Conservation (phyloP, 495 filamentous ascomycete species). For the Xylaria longipes region DNA sequence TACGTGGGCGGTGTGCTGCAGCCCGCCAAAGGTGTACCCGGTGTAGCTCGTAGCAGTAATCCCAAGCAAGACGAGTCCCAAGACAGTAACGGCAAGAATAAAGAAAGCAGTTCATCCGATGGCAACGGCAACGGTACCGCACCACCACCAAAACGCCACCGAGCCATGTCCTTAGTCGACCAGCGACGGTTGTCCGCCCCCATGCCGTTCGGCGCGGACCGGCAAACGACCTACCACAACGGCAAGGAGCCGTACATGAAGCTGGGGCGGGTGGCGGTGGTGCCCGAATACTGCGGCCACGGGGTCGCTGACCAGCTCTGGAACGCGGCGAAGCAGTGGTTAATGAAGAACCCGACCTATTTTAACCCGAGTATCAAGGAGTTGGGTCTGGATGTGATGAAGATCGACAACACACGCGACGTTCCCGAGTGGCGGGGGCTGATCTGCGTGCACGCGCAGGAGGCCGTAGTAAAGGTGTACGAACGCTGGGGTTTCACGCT, state of each 20-base stretch:
- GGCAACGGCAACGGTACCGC: not conserved
- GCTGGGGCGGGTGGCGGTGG: conserved; percentile 75
- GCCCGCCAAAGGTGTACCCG: not conserved
- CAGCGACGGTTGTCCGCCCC: conserved; percentile 27
- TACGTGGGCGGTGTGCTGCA: conserved; percentile 46
- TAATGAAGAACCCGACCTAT: conserved; percentile 56
- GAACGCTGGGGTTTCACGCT: conserved; percentile 68
- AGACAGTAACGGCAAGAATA: conserved; percentile 1
- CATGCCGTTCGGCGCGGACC: conserved; percentile 45
- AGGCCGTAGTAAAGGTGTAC: conserved; percentile 65
- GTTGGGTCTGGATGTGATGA: conserved; percentile 45
- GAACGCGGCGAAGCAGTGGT: conserved; percentile 67
- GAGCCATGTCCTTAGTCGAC: not conserved
- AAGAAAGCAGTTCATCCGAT: conserved; percentile 20
- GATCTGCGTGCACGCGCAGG: conserved; percentile 77
- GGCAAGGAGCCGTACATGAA: conserved; percentile 76
- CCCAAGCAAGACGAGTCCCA: not conserved
- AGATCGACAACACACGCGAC: conserved; percentile 34
- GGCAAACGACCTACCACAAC: conserved; percentile 56
- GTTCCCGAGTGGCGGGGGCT: conserved; percentile 69
- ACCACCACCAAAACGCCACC: conserved; percentile 2
- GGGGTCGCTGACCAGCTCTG: conserved; percentile 70
- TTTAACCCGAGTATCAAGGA: conserved; percentile 56
- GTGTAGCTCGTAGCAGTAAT: not conserved
- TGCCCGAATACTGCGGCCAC: conserved; percentile 64